Conservation (phyloP, 1,284 basidiomycete species). For the Marasmius fiardii region DNA sequence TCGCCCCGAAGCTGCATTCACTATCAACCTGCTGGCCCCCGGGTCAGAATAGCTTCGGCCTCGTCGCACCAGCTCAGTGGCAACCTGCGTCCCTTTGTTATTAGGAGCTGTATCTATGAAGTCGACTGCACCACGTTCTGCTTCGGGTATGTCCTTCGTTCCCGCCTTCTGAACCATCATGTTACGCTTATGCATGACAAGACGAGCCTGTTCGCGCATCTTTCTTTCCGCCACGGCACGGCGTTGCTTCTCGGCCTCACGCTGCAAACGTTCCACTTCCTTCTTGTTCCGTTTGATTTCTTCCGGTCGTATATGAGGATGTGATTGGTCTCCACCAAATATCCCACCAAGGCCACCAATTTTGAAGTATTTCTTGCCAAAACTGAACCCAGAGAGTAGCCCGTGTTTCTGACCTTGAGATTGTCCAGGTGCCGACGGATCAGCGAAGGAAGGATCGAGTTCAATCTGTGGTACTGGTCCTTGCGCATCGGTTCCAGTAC, state of each 20-base stretch:
- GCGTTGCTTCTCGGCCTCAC: slow-evolving; percentile 86
- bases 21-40: slow-evolving; percentile 37
- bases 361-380: slow-evolving; percentile 65
- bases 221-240: slow-evolving; percentile 75
- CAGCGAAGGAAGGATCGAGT: slow-evolving; percentile 30
- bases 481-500: no score
- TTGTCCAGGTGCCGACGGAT: slow-evolving; percentile 24
- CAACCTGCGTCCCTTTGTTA: slow-evolving; percentile 46
- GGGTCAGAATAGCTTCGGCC: slow-evolving; percentile 30
- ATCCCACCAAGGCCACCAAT: slow-evolving; percentile 72
- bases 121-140: slow-evolving; percentile 27
- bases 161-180: slow-evolving; percentile 59
- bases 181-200: slow-evolving; percentile 92
- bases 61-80: slow-evolving; percentile 60
- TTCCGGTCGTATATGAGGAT: slow-evolving; percentile 51
- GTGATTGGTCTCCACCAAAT: slow-evolving; percentile 76
- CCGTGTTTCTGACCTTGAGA: slow-evolving; percentile 32
- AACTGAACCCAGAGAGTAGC: slow-evolving; percentile 35
- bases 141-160: slow-evolving; percentile 44
- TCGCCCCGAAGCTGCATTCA: slow-evolving; percentile 58
- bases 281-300: slow-evolving; percentile 85
- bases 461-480: slow-evolving; percentile 34
- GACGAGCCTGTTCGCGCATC: slow-evolving; percentile 85
- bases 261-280: slow-evolving; percentile 80
- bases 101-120: slow-evolving; percentile 30